Conservation (phyloP, 208 protist species). For the Crithidia expoeki region DNA sequence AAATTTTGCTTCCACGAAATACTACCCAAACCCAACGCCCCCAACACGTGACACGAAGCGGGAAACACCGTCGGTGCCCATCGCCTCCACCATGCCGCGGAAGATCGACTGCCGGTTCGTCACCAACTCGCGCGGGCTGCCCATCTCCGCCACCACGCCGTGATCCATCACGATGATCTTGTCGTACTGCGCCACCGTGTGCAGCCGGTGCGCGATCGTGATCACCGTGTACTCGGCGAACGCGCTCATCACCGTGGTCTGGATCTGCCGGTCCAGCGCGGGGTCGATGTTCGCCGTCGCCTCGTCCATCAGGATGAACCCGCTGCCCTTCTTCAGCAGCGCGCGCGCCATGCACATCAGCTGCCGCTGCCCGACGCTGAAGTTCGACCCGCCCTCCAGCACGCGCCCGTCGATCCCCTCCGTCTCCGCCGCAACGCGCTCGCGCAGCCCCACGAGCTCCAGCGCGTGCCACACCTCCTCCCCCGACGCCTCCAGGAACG, state of each 20-base stretch:
- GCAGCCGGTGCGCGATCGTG: slow-evolving; percentile 81
- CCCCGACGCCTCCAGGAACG: slow-evolving; percentile 41
- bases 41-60: too few relatives aligned
- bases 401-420: slow-evolving; percentile 46
- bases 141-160: slow-evolving; percentile 52
- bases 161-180: slow-evolving; percentile 80
- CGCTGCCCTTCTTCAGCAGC: slow-evolving; percentile 56
- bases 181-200: slow-evolving; percentile 80
- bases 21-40: too few relatives aligned
- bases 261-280: slow-evolving; percentile 59
- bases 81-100: slow-evolving; percentile 44
- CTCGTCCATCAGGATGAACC: slow-evolving; percentile 88
- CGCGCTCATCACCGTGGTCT: slow-evolving; percentile 53
- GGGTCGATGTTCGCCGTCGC: slow-evolving; percentile 82
- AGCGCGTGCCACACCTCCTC: slow-evolving; percentile 53
- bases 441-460: slow-evolving; percentile 51
- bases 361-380: slow-evolving; percentile 80
- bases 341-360: slow-evolving; percentile 77
- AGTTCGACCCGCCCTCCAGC: slow-evolving; percentile 70
- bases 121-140: slow-evolving; percentile 52
- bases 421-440: slow-evolving; percentile 33
- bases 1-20: too few relatives aligned
- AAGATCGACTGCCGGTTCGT: slow-evolving; percentile 31
- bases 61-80: too few relatives aligned
- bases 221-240: slow-evolving; percentile 81